These are phyloP conservation scores for Kuraishia capsulata DNA, from an alignment of 805 yeast genomes.

Conservation along the genomic window DNA sequence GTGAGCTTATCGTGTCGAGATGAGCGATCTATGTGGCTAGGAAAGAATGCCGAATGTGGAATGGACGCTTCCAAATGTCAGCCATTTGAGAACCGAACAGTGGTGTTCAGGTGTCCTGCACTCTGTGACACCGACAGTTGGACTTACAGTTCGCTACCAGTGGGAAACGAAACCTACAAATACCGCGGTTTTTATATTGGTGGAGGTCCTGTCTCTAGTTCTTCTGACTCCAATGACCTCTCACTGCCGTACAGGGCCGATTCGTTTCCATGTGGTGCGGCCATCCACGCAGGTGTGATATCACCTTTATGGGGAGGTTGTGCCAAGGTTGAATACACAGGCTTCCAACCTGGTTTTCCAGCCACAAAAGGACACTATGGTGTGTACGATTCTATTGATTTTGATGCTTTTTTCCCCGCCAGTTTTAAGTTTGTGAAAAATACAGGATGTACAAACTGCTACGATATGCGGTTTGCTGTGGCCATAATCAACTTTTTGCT, in stretches of 20 bases:
- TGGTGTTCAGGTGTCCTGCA: constrained; percentile 76
- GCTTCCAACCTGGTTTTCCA: constrained; percentile 40
- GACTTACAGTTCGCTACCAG: constrained; percentile 66
- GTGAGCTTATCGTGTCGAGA: constrained; percentile 40
- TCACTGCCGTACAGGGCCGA: constrained; percentile 76
- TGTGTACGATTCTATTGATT: constrained; percentile 44
- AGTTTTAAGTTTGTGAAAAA: constrained; percentile 53
- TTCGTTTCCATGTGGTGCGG: constrained; percentile 85
- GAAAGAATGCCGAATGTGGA: constrained; percentile 74
- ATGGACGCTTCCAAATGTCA: constrained; percentile 53
- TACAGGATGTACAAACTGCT: constrained; percentile 54
- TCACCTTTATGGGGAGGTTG: constrained; percentile 77
- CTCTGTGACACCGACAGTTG: constrained; percentile 72
- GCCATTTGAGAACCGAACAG: constrained; percentile 32
- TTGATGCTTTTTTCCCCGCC: constrained; percentile 66
- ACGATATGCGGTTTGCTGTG: constrained; percentile 58
- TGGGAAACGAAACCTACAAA: constrained; percentile 60
- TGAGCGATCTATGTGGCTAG: constrained; percentile 53
- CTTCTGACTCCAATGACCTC: constrained; percentile 17
- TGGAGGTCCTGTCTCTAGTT: constrained; percentile 45
- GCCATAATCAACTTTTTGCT: constrained; percentile 48
- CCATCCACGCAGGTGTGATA: constrained; percentile 74
- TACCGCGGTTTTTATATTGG: constrained; percentile 72
- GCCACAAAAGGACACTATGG: constrained; percentile 41
- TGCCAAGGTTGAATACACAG: constrained; percentile 49